A percentile compares a stretch with the other conserved stretches of the same genome.
These are phyloP conservation scores for Giardia duodenalis DNA, from an alignment of 208 protist genomes.

Conservation along the genomic window DNA sequence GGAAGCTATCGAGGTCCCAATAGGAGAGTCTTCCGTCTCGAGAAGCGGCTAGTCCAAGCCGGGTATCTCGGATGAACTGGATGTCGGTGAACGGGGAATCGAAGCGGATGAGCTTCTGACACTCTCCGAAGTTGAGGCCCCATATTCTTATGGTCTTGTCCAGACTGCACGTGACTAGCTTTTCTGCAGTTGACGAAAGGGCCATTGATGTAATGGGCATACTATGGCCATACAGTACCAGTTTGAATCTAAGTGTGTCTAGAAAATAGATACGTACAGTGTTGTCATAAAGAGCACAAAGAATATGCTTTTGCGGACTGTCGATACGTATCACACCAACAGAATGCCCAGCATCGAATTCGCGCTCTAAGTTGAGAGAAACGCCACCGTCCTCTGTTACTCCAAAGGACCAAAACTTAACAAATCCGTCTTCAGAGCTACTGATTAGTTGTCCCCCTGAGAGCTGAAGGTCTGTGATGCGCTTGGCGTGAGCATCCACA, in stretches of 20 bases:
- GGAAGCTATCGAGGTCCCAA: not conserved
- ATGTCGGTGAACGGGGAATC: not conserved
- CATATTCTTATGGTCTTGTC: slow-evolving; percentile 21
- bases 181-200: not conserved
- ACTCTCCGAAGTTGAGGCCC: slow-evolving; percentile 21
- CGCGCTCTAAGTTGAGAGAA: not conserved
- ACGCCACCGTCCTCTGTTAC: not conserved
- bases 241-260: not conserved
- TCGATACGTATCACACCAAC: not conserved
- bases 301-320: not conserved
- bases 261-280: not conserved
- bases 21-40: not conserved
- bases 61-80: not conserved
- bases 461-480: not conserved
- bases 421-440: not conserved
- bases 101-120: not conserved
- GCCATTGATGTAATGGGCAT: not conserved
- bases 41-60: not conserved
- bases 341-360: not conserved
- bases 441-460: not conserved
- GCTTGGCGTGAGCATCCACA: not conserved
- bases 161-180: not conserved
- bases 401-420: not conserved
- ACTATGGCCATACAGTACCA: slow-evolving; percentile 8
- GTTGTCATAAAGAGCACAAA: not conserved